These are phyloP conservation scores for Mycena capillaripes DNA, from an alignment of 768 basidiomycete species.

Conservation along the genomic window DNA sequence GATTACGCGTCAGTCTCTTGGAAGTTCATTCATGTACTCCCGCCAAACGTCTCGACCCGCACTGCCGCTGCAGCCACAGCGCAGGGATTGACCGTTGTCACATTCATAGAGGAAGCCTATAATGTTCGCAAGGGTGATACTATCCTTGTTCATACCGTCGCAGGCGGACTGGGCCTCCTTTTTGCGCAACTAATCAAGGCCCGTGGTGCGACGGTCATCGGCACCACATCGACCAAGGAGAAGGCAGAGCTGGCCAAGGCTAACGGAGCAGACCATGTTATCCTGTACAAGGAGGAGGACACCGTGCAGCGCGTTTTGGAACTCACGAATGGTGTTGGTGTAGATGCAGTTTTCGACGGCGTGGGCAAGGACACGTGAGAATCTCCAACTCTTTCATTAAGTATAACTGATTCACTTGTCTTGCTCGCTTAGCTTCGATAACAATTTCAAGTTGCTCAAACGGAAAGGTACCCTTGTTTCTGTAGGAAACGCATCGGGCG, in stretches of 20 bases:
- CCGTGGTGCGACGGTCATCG: conserved; percentile 91
- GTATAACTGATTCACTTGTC: neutral
- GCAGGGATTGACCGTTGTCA: conserved; percentile 85
- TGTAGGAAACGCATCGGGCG: conserved; percentile 93
- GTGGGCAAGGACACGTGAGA: conserved; percentile 96
- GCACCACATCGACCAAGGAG: conserved; percentile 87
- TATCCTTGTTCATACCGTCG: conserved; percentile 91
- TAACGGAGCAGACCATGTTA: conserved; percentile 89
- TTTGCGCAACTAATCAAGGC: conserved; percentile 78
- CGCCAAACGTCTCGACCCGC: conserved; percentile 68
- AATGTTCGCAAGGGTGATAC: conserved; percentile 83
- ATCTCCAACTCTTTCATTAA: neutral
- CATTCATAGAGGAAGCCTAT: conserved; percentile 89
- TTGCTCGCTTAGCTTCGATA: conserved; percentile 68
- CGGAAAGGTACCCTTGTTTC: conserved; percentile 93
- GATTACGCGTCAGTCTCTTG: conserved; percentile 53
- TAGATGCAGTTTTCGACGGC: conserved; percentile 92
- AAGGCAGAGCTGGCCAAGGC: conserved; percentile 87
- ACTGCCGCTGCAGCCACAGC: conserved; percentile 75
- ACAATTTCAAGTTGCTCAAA: conserved; percentile 83
- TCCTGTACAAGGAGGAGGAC: conserved; percentile 83
- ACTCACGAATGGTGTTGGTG: conserved; percentile 84
- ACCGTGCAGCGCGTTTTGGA: conserved; percentile 81
- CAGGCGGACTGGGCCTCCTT: conserved; percentile 87
- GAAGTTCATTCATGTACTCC: conserved; percentile 73